phyloP scores from a whole-genome alignment of 1,284 basidiomycete genomes.

The Ustilago sp. region DNA sequence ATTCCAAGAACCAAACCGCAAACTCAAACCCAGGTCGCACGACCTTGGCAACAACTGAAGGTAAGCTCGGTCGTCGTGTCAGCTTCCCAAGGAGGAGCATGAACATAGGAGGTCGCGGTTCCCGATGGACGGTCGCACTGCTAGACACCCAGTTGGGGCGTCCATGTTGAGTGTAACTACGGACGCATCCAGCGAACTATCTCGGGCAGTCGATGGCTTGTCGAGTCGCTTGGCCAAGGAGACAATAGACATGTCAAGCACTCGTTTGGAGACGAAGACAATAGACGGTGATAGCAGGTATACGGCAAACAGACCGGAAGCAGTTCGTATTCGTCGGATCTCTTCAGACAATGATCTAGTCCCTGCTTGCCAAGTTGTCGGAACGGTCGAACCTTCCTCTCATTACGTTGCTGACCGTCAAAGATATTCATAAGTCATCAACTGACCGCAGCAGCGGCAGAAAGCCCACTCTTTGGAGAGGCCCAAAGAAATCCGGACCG shows the following conservation, averaged over 20 bases:
- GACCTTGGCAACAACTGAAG: not conserved
- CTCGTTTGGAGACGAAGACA: not conserved
- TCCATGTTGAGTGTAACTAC: not conserved
- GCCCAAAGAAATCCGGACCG: not conserved
- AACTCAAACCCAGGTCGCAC: not conserved
- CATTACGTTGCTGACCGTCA: not conserved
- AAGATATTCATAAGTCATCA: not conserved
- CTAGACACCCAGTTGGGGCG: not conserved
- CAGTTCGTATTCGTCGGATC: not conserved
- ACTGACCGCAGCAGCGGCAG: not conserved
- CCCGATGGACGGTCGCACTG: not conserved
- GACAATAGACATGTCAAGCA: not conserved
- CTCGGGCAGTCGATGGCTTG: not conserved
- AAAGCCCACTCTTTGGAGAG: not conserved
- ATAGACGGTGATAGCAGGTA: not conserved
- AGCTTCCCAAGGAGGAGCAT: not conserved
- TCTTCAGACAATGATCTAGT: not conserved
- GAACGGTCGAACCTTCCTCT: not conserved
- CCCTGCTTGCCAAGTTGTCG: not conserved
- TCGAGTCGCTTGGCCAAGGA: not conserved
- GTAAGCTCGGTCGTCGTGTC: conserved; percentile 2
- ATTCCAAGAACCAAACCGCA: not conserved
- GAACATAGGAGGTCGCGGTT: not conserved
- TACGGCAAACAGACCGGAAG: not conserved
- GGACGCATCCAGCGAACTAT: not conserved